Evolutionary conservation across 2,329 filamentous ascomycete genomes (phyloP), one percentile per base, ranked within the genome.

Genomic region (Arachnomyces sp.): DNA sequence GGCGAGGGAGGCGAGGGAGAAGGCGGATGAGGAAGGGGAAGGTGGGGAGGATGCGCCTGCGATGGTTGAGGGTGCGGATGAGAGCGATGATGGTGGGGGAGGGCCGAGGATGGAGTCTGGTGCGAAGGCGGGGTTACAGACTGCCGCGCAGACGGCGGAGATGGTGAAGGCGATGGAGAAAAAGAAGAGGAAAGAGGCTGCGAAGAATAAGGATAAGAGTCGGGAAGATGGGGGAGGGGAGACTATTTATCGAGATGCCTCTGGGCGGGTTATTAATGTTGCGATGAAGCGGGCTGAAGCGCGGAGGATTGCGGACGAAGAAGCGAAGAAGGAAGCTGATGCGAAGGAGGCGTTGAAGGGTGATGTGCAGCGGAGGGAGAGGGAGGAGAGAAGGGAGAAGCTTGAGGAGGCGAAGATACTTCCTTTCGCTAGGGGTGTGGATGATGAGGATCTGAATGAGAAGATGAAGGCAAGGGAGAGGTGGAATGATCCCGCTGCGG

Each of bases 401-500:
- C 65, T 98, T 7, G 74, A 83, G 43, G 87, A 95, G 38, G 90
- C 89, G 1, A 85, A 81, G 58, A 76, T 83, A 43, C 82, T 96
- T 80, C 76, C 77, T 0, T 64, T 98, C 38, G 86, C 89, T 14
- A 70, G 92, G 40, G 76, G 75, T 32, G 81, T 76, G n/a, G 89
- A 96, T 55, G 93, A 98, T 55, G 79, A 75, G 50, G 81, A 84
- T 37, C 70, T 98, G 71, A 98, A 98, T 52, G 73, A 76, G 28
- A 87, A 94, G 60, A 56, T 95, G 52, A 89, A 79, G 66, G 79
- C 79, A 41, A 67, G 76, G 54, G 74, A 81, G 43, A 71, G 90
- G 50, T 98, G 93, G 93, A 90, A 94, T 59, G 92, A 98, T 65
- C 92, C 92, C 1, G 93, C 93, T 64, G 81, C 82, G 43, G 76